These are phyloP conservation scores for Vinca minor DNA, from an alignment of 257 asterid genomes.

Conservation along the genomic window DNA sequence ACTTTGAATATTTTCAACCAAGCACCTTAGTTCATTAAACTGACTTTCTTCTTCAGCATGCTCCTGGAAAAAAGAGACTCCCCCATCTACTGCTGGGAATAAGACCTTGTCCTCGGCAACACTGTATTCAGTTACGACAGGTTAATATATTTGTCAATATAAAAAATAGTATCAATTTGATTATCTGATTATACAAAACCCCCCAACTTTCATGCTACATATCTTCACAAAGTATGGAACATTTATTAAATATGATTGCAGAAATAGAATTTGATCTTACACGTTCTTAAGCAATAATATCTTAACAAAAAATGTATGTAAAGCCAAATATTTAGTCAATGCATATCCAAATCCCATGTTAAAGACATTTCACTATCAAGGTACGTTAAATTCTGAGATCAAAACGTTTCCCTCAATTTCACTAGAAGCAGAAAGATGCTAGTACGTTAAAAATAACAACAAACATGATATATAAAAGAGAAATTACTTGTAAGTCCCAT, in stretches of 20 bases:
- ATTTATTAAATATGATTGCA: neutral
- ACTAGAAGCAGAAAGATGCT: neutral
- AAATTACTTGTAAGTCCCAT: neutral
- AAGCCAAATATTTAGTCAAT: neutral
- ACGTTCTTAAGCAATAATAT: too few relatives aligned
- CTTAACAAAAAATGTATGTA: neutral
- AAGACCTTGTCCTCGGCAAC: constrained; percentile 41
- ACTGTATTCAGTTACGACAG: constrained; percentile 18
- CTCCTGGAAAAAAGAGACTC: constrained; percentile 34
- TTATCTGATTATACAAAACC: neutral
- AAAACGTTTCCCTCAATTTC: neutral
- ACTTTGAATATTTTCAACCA: constrained; percentile 35
- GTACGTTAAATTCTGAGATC: neutral
- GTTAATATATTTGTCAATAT: neutral
- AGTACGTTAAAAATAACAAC: neutral
- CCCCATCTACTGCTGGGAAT: constrained; percentile 44
- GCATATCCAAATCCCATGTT: neutral
- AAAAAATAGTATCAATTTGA: neutral
- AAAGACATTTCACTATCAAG: neutral
- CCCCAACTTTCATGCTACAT: too few relatives aligned
- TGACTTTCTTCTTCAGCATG: constrained; percentile 42
- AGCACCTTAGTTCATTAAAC: constrained; percentile 33
- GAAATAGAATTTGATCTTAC: neutral
- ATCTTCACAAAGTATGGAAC: neutral
- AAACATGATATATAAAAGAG: neutral